Evolutionary conservation across 2,329 filamentous ascomycete species (phyloP), one percentile per base, ranked within the genome.

Genomic region (Xylariaceae sp.): DNA sequence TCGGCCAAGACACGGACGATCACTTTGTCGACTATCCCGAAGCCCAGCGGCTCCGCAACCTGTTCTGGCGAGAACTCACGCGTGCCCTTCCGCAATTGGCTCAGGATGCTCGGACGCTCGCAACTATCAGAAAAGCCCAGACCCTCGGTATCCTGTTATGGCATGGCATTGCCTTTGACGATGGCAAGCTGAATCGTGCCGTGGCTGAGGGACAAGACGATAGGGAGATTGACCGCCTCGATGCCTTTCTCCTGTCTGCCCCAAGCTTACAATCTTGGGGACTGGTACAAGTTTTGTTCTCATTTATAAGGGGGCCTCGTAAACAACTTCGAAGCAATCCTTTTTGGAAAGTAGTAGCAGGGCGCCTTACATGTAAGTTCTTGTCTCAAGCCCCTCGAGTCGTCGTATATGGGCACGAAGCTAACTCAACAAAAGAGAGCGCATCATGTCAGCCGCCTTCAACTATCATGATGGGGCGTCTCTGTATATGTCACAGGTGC

Each of bases 121-220:
- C 56, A 4, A 57, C 58, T 1, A 53, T 74, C 1, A 49, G 48
- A 33, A 42, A 64, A 24, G 65, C 73, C 10, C 64, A 60, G 50
- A 61, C 50, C 3, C 44, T 79, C 13, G 76, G 77, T 0, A 63
- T 80, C 5, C 39, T 81, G 13, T 59, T 81, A 3, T 81, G 77
- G 77, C 65, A 72, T 50, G 77, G 75, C 1, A 75, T 74, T 47
- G 75, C 75, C 3, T 80, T 76, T 53, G 76, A 81, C 48, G 65
- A 74, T 16, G 76, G 77, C 0, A 58, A 53, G 19, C 64, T 81
- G 35, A 61, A 80, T 52, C 63, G 77, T 2, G 73, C 73, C 12
- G 72, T 80, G 1, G 57, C 71, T 37, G 60, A 63, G 27, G 60
- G 55, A 2, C 57, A 57, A 15, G 75, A 81, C 45, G 55, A 57